Percentiles rank a stretch among this genome's conserved stretches.
Conservation (phyloP, 2,329 filamentous ascomycete genomes). For the Aureobasidium uvarum region DNA sequence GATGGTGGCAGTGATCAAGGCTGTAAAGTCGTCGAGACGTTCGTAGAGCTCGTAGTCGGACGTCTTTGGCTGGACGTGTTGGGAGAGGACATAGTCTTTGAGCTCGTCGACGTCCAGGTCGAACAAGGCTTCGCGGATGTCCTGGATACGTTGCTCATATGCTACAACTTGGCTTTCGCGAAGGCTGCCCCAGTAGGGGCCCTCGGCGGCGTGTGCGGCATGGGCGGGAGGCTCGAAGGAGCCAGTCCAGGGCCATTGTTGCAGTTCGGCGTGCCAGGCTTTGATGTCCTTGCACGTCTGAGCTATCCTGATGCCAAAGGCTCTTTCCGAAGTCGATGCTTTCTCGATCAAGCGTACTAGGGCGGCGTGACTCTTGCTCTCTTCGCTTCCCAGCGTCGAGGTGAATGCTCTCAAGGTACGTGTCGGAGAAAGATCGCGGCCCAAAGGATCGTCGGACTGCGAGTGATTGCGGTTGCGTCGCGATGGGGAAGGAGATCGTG, state of each 20-base stretch:
- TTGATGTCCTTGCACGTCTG: slow-evolving; percentile 68
- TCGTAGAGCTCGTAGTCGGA: slow-evolving; percentile 39
- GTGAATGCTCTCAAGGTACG: slow-evolving; percentile 61
- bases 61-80: slow-evolving; percentile 58
- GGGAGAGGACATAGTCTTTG: slow-evolving; percentile 80
- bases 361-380: slow-evolving; percentile 39
- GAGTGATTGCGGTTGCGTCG: slow-evolving; percentile 33
- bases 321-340: slow-evolving; percentile 64
- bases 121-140: slow-evolving; percentile 68
- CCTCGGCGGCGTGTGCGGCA: slow-evolving; percentile 34
- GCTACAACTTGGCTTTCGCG: slow-evolving; percentile 60
- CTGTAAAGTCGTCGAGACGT: slow-evolving; percentile 80
- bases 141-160: slow-evolving; percentile 71
- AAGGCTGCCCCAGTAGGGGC: slow-evolving; percentile 68
- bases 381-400: slow-evolving; percentile 38
- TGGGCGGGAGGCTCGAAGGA: slow-evolving; percentile 45
- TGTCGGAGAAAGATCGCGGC: slow-evolving; percentile 60
- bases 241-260: slow-evolving; percentile 59
- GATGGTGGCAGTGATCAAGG: slow-evolving; percentile 85
- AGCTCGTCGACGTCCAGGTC: slow-evolving; percentile 78
- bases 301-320: slow-evolving; percentile 69
- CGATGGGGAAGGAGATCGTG: slow-evolving; percentile 33
- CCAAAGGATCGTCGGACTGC: slow-evolving; percentile 44
- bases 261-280: slow-evolving; percentile 72
- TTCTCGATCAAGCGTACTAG: slow-evolving; percentile 57